These are phyloP conservation scores for Epichloe gansuensis DNA, from an alignment of 2,329 filamentous ascomycete species.

Conservation along the genomic window DNA sequence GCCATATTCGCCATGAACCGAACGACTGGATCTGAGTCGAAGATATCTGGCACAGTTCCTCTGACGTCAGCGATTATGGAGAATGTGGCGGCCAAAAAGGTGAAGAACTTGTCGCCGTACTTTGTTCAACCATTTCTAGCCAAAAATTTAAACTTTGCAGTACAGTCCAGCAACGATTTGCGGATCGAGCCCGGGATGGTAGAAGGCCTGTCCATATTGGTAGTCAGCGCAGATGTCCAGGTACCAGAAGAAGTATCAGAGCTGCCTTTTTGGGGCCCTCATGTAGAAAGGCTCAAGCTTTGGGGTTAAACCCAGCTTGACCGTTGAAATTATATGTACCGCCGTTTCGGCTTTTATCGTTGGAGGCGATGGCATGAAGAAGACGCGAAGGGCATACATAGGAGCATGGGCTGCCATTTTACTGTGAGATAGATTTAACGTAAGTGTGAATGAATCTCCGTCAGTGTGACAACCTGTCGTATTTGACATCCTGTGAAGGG, in stretches of 20 bases:
- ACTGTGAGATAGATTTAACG: neutral
- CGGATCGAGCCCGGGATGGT: constrained; percentile 15
- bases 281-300: constrained; percentile 12
- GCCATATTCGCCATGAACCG: constrained; percentile 37
- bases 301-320: constrained; percentile 8
- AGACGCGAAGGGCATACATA: neutral
- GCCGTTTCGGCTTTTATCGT: neutral
- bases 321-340: neutral
- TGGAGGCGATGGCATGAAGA: neutral
- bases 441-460: neutral
- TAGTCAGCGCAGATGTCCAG: constrained; percentile 19
- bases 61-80: constrained; percentile 36
- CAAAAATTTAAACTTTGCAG: constrained; percentile 22
- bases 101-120: constrained; percentile 24
- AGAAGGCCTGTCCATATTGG: constrained; percentile 17
- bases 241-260: constrained; percentile 13
- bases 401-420: neutral
- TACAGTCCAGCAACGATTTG: constrained; percentile 15
- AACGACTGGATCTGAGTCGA: constrained; percentile 18
- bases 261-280: constrained; percentile 17
- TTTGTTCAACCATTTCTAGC: constrained; percentile 30
- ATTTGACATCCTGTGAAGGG: no score
- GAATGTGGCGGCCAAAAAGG: constrained; percentile 22
- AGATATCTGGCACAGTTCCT: constrained; percentile 37
- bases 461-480: neutral